A percentile compares a stretch with the other conserved stretches of the same genome.
These are phyloP conservation scores for Cymbidium sinense DNA, from an alignment of 106 monocot species.

Conservation along the genomic window DNA sequence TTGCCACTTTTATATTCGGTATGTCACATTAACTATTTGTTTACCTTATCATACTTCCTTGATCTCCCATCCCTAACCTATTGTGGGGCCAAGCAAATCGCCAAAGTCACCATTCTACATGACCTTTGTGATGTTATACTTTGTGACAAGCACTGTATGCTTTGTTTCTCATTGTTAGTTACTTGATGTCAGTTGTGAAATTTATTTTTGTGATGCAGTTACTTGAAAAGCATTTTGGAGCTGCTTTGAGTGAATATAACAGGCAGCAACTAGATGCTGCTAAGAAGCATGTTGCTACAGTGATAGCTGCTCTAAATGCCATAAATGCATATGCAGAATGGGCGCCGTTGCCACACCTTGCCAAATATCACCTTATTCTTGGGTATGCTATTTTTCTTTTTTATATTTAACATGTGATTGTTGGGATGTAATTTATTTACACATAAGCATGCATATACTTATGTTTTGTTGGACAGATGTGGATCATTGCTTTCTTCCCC, in stretches of 20 bases:
- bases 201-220: conserved; percentile 33
- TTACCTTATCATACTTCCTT: neutral
- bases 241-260: conserved; percentile 57
- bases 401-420: neutral
- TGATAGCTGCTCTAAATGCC: conserved; percentile 84
- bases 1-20: conserved; percentile 84
- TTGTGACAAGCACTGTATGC: neutral
- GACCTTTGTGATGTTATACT: neutral
- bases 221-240: conserved; percentile 86
- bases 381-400: conserved; percentile 42
- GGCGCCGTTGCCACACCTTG: conserved; percentile 88
- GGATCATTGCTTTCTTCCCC: conserved; percentile 72
- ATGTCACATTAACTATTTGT: conserved; percentile 17
- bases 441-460: too few species aligned
- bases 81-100: neutral
- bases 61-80: neutral
- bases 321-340: conserved; percentile 96
- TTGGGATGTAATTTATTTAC: neutral
- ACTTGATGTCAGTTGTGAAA: neutral
- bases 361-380: conserved; percentile 83
- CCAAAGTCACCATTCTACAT: neutral
- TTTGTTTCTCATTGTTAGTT: neutral
- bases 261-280: conserved; percentile 57
- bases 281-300: conserved; percentile 66
- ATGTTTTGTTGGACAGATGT: conserved; percentile 50